These are phyloP conservation scores for Bipolaris gigantea DNA, from an alignment of 2,329 filamentous ascomycete genomes.

Conservation along the genomic window DNA sequence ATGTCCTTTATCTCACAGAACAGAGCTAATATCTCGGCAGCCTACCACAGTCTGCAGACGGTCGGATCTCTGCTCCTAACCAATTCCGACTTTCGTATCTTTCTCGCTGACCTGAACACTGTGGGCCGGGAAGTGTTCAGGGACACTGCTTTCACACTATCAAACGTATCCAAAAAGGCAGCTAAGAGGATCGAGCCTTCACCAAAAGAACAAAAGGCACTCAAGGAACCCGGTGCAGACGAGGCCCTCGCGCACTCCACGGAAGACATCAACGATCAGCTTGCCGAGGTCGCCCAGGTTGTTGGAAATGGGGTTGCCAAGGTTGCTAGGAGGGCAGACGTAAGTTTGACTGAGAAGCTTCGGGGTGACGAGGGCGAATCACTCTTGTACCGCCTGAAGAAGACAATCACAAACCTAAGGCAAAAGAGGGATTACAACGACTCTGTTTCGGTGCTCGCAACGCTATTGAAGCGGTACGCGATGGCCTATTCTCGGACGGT, in stretches of 20 bases:
- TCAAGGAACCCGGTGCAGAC: constrained; percentile 58
- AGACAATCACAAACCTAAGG: constrained; percentile 72
- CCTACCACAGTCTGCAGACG: constrained; percentile 80
- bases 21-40: constrained; percentile 47
- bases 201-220: constrained; percentile 58
- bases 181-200: constrained; percentile 74
- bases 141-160: constrained; percentile 80
- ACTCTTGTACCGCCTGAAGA: constrained; percentile 73
- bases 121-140: constrained; percentile 83
- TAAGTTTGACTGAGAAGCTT: constrained; percentile 74
- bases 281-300: constrained; percentile 50
- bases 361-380: constrained; percentile 72
- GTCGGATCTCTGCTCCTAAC: constrained; percentile 82
- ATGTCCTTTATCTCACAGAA: background rate
- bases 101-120: constrained; percentile 77
- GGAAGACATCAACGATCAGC: constrained; percentile 62
- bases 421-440: constrained; percentile 80
- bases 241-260: constrained; percentile 55
- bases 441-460: constrained; percentile 77
- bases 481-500: constrained; percentile 74
- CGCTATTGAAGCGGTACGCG: constrained; percentile 77
- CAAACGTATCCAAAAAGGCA: constrained; percentile 72
- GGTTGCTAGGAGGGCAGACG: constrained; percentile 60
- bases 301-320: constrained; percentile 51
- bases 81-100: constrained; percentile 86